Conservation (phyloP, 2,329 filamentous ascomycete genomes). For the Fusarium camptoceras region DNA sequence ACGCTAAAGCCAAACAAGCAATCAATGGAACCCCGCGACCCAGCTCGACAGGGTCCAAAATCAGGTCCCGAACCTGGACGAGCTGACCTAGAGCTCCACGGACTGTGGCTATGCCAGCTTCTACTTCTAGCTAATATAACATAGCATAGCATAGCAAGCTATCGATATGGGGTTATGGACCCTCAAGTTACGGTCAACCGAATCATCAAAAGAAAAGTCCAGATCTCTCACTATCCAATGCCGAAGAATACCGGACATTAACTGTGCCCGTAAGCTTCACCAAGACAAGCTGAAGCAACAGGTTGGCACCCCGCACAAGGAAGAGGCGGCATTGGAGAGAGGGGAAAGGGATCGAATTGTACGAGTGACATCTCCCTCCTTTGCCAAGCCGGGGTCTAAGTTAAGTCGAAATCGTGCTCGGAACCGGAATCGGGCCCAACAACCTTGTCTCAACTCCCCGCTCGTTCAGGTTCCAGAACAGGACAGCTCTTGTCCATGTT, state of each 20-base stretch:
- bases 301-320: constrained; percentile 2
- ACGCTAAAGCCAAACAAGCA: constrained; percentile 39
- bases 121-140: background rate
- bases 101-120: constrained; percentile 39
- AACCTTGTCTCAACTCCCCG: constrained; percentile 34
- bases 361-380: constrained; percentile 28
- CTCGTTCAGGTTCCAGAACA: constrained; percentile 27
- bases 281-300: constrained; percentile 6
- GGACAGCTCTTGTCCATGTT: constrained; percentile 20
- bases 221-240: background rate
- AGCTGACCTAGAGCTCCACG: constrained; percentile 41
- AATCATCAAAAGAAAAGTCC: background rate
- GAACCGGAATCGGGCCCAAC: constrained; percentile 31
- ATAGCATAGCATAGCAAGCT: constrained; percentile 5
- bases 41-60: constrained; percentile 46
- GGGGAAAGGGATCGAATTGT: constrained; percentile 15
- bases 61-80: constrained; percentile 40
- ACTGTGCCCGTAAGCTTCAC: constrained; percentile 3
- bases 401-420: constrained; percentile 16
- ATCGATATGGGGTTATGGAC: constrained; percentile 19
- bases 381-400: constrained; percentile 37
- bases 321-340: constrained; percentile 19
- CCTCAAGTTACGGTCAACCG: constrained; percentile 22
- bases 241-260: constrained; percentile 3
- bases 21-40: constrained; percentile 22